Base-by-base conservation (phyloP, 306 rosid species). In the Cucurbita ficifolia region DNA sequence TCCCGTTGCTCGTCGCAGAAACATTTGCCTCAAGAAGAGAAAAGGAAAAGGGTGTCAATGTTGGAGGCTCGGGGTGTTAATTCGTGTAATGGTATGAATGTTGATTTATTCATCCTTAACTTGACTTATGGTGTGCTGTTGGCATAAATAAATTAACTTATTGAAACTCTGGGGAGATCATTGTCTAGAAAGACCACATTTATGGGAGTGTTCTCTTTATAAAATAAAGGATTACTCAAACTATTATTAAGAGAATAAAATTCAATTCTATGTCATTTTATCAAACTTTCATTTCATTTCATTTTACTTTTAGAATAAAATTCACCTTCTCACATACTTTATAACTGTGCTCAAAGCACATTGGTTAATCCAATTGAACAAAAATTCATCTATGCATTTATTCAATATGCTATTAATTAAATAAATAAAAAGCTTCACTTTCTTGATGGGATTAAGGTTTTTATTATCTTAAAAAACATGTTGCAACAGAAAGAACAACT, bases 1-100 rank as follows among this genome's bases (percentile, higher is more conserved):
- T 75, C 73, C 78, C 78, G 0, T 67, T 75, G n/a, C 78, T 75
- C 7, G 78, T 75, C 1, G 78, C 78, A 17, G 78, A 75, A 75
- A 75, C 78, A 61, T 75, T 75, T 75, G 78, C 78, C 50, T 48
- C 61, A 39, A 63, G 73, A 39, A 75, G 73, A 75, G 72, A 62
- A 3, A 63, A 75, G 56, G 70, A 63, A 2, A 63, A 10, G 50
- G 22, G 9, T 2, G 36, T 5, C 36, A 42, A 5, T 42, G 38
- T 19, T 12, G 18, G 33, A 19, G 18, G 10, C 18, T 19, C 53
- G 6, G 11, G 10, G 36, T 1, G 33, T 18, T 65, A 14, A 65
- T 9, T 42, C 19, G 3, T 63, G 21, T n/a, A 67, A 43, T 18
- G 7, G 38, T 67, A 19, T 19, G 6, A 39, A 42, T 11, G 8